Evolutionary conservation across 1,139 yeast species (phyloP), one percentile per base, ranked within the genome.

Genomic region (Hemisphaericaspora subhashii): DNA sequence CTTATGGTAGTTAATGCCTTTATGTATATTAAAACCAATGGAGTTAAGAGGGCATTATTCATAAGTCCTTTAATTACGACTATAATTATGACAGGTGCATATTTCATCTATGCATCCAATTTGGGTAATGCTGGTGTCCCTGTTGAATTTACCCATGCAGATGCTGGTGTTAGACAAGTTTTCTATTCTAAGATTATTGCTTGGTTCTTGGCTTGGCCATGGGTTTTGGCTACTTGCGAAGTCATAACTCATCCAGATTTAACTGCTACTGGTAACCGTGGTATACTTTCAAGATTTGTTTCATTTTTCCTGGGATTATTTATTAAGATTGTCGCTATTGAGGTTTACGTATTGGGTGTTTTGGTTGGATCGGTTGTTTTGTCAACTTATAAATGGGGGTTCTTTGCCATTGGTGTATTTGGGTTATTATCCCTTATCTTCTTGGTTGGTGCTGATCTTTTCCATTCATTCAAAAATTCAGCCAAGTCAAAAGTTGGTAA

Each of bases 351-450:
- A 22, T 66, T 81, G 41, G 71, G 77, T 37, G 66, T 77, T 36
- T 67, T 81, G 55, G 67, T 79, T 53, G 86, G 83, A 46, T 50
- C 72, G 18, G 60, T 79, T 43, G 76, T 81, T 41, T 56, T 58
- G 38, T 75, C 85, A 11, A 63, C 79, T 39, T 81, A 81, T 61
- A 81, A 77, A 60, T 81, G 86, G 86, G 87, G 84, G 51, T 79
- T 73, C 67, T 79, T 68, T 44, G 66, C 72, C 31, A 67, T 68
- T 51, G 61, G 69, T 15, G 54, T 54, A n/a, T 44, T 55, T 40
- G 70, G 68, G 22, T 66, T 62, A 46, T 48, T 76, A 34, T 63
- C 68, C 41, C 64, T 68, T n/a, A 58, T 70, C 29, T 49, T 48
- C n/a, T 53, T 72, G 40, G 45, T 70, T 38, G 40, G 48, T 16